Base-by-base conservation (phyloP, 192 early-diverging fungal species). In the Backusella liffmaniae region DNA sequence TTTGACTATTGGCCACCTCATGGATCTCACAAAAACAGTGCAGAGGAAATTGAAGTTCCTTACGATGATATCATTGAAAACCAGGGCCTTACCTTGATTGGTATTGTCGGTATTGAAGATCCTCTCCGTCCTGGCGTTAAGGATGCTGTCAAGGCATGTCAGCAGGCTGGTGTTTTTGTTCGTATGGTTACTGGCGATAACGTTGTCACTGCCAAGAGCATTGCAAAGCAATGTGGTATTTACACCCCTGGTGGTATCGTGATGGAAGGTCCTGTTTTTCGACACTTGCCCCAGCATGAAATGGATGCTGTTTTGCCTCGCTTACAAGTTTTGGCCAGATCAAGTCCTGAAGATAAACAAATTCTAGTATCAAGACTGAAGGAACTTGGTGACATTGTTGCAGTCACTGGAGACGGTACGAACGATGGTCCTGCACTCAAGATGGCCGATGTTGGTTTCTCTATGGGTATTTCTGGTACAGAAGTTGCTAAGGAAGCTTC, bases 181-280 rank as follows among this genome's bases (percentile, higher is more conserved):
- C 92, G 97, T 15, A 99, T 99, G 98, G 97, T 99, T 21, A 99
- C 98, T 1, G 98, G 98, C 67, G 98, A 99, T 86, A 98, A 98
- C 77, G 73, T 96, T 56, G 83, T 92, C 0, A 99, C 98, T 1
- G 98, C 98, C 2, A 90, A 92, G 44, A 92, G 95, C 6, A 99
- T 99, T 82, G 98, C 97, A 37, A 92, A 87, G 12, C 92, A 96
- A 77, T 97, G 96, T 72, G 96, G 95, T 49, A 99, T 99, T 67
- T 93, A 92, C 65, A 92, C 92, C 12, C 87, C 89, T 16, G 94
- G 93, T 59, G 97, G 96, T 32, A 88, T 96, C 49, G 92, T 95
- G 46, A 96, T 99, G 88, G 97, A 98, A 79, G 98, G 98, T 2
- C 96, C 96, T 59, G 90, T 88, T 71, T 99, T 99, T 91, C 90